Base-by-base conservation (phyloP, 805 yeast species). In the Ogataea pignaliae region DNA sequence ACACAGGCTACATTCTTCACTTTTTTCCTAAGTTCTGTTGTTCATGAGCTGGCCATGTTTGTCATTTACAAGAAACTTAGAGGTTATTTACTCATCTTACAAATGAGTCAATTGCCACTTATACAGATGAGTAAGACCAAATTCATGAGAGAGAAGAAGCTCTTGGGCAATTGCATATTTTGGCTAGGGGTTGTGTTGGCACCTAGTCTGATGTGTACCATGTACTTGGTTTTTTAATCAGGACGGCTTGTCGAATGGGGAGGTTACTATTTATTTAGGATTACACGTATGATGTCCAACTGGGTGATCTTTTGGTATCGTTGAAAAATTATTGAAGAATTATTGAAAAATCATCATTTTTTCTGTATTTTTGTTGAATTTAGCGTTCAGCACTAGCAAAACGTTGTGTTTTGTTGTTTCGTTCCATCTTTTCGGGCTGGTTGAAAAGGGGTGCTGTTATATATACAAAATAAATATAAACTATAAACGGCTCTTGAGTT, bases 21-120 rank as follows among this genome's bases (percentile, higher is more conserved):
- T 2, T 88, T 88, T 57, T 56, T 89, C 14, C 63, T 95, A 36
- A 87, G 96, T 46, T 78, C 96, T 3, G 48, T 86, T 4, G 78
- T 93, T 37, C 99, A 93, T 64, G 99, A 93, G 64, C 63, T 89
- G 41, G 90, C 90, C 18, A 93, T 93, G 99, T 86, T 75, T 60
- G 88, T 87, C 30, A 78, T 93, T 10, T 93, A 90, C 64, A 78
- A 81, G 29, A 81, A 79, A 43, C 60, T 88, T 13, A 74, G 99
- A 55, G 93, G 95, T 3, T 93, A 89, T 63, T 65, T 93, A 44
- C 69, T 93, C 34, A 43, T 78, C 14, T 68, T 91, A 45, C 99
- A 93, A 66, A 83, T 93, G 91, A 71, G 77, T 29, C 99, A 93
- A 63, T 60, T 93, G 32, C 97, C 97, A 0, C 67, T 90, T 54